Conservation (phyloP, 2,329 filamentous ascomycete species). For the Penicillium sp. region DNA sequence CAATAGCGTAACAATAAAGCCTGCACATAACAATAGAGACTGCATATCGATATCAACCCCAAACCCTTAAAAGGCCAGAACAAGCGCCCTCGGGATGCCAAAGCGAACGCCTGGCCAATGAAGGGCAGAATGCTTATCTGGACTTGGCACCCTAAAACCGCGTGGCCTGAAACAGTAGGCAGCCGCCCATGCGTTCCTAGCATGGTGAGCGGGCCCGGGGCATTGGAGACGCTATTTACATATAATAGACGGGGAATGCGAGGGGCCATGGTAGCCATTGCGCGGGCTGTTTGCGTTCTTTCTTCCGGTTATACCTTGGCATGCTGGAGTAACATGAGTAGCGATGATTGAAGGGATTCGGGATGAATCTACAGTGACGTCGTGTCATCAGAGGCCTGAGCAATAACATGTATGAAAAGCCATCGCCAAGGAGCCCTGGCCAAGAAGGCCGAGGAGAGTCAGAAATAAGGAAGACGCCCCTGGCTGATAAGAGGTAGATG, state of each 20-base stretch:
- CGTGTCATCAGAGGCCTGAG: conserved; percentile 4
- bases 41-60: conserved; percentile 9
- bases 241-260: not conserved
- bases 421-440: not conserved
- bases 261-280: conserved; percentile 4
- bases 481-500: not conserved
- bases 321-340: not conserved
- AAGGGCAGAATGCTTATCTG: conserved; percentile 24
- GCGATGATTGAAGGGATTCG: not conserved
- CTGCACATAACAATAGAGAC: conserved; percentile 5
- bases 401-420: not conserved
- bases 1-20: conserved; percentile 7
- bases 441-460: not conserved
- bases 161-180: conserved; percentile 6
- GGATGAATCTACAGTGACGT: not conserved
- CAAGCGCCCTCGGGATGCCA: conserved; percentile 20
- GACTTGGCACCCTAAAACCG: conserved; percentile 10
- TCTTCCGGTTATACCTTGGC: not conserved
- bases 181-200: conserved; percentile 14
- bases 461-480: not conserved
- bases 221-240: not conserved
- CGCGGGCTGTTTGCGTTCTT: not conserved
- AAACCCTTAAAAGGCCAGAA: not conserved
- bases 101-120: conserved; percentile 20
- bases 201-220: conserved; percentile 2